These are phyloP conservation scores for Nigrospora sphaerica DNA, from an alignment of 2,329 filamentous ascomycete genomes.

Conservation along the genomic window DNA sequence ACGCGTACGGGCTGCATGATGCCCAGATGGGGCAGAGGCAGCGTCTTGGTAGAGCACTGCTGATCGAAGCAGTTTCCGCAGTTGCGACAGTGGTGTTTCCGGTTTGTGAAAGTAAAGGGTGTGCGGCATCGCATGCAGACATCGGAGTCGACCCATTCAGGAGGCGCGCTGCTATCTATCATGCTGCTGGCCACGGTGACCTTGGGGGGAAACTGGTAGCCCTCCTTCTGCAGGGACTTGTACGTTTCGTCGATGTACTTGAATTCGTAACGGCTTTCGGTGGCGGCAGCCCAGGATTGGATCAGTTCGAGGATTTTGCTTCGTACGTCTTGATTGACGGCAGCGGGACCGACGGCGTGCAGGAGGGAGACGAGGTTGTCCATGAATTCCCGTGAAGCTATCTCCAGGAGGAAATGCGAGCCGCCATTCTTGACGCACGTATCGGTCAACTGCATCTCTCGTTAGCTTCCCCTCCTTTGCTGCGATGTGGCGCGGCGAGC, in stretches of 20 bases:
- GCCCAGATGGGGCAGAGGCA: conserved; percentile 85
- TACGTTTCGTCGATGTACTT: conserved; percentile 88
- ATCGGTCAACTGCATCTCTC: conserved; percentile 65
- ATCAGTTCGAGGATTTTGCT: conserved; percentile 88
- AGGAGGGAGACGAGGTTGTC: conserved; percentile 90
- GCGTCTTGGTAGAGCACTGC: conserved; percentile 82
- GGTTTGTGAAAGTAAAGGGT: conserved; percentile 92
- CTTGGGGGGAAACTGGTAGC: conserved; percentile 82
- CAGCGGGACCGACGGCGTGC: conserved; percentile 66
- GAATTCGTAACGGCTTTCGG: conserved; percentile 76
- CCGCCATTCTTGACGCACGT: conserved; percentile 99
- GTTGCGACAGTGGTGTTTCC: conserved; percentile 97
- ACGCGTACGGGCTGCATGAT: conserved; percentile 88
- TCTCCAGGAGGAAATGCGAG: conserved; percentile 87
- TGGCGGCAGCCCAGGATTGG: conserved; percentile 86
- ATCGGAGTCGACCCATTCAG: conserved; percentile 96
- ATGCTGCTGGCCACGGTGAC: conserved; percentile 89
- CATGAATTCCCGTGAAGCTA: conserved; percentile 96
- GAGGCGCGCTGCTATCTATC: conserved; percentile 95
- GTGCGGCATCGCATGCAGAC: conserved; percentile 98
- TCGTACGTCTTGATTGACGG: conserved; percentile 79
- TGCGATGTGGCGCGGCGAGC: conserved; percentile 5
- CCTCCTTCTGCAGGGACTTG: conserved; percentile 71
- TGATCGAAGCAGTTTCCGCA: conserved; percentile 97
- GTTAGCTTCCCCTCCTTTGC: conserved; percentile 1